Percentiles rank a stretch among this genome's conserved stretches.
phyloP scores from a whole-genome alignment of 306 rosid species.

The Lagenaria siceraria region DNA sequence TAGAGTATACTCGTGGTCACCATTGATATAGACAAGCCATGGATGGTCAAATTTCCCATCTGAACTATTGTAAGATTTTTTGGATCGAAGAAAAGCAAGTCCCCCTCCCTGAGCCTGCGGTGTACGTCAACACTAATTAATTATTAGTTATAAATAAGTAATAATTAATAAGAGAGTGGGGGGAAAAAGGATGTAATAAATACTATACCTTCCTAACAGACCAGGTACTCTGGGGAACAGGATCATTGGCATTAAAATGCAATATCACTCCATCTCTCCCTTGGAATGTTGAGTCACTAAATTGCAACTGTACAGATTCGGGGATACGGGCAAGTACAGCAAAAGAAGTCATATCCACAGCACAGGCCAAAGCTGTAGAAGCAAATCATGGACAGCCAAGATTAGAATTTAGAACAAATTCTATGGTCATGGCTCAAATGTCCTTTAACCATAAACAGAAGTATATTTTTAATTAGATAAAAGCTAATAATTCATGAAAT shows the following conservation, averaged over 20 bases:
- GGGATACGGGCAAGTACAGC: conserved; percentile 74
- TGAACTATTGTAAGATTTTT: conserved; percentile 14
- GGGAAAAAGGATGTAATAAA: background rate
- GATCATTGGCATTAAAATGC: conserved; percentile 53
- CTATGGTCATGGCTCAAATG: background rate
- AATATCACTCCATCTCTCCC: conserved; percentile 60
- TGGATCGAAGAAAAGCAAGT: conserved; percentile 48
- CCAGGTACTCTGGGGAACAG: conserved; percentile 68
- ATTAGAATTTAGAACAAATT: background rate
- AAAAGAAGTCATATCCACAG: conserved; percentile 44
- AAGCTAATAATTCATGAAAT: background rate
- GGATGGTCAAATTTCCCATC: conserved; percentile 27
- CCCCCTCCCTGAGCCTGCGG: conserved; percentile 80
- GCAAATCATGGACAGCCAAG: background rate
- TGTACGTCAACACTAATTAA: background rate
- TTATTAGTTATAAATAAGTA: background rate
- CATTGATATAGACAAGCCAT: conserved; percentile 53
- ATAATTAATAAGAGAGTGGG: background rate
- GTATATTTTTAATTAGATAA: background rate
- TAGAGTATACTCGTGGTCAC: conserved; percentile 63
- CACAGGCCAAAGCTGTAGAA: conserved; percentile 69
- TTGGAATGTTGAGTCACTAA: conserved; percentile 20
- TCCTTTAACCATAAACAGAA: background rate
- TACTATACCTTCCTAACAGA: conserved; percentile 63
- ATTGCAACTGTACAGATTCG: conserved; percentile 20